A percentile compares a stretch with the other conserved stretches of the same genome.
Evolutionary conservation across 2,329 filamentous ascomycete genomes (phyloP).

Genomic region (Leptoxyphium fumago): DNA sequence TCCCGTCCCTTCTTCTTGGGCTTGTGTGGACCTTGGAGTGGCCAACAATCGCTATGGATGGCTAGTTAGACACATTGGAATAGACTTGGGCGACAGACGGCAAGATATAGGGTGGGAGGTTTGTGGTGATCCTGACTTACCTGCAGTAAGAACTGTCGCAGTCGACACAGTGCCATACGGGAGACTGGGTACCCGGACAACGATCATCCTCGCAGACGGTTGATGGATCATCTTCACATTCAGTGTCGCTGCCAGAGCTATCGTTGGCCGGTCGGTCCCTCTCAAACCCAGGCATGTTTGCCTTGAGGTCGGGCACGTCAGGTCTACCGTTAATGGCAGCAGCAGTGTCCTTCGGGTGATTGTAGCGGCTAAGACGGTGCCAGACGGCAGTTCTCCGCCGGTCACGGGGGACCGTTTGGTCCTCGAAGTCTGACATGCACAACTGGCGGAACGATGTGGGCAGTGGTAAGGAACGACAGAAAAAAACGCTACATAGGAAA

Average conservation of each 20-base stretch:
- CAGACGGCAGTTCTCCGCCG: neutral
- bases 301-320: neutral
- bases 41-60: conserved; percentile 16
- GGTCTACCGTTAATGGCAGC: neutral
- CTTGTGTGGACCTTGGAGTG: conserved; percentile 18
- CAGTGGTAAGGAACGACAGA: too few species aligned
- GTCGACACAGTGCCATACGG: conserved; percentile 19
- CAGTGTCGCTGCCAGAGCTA: neutral
- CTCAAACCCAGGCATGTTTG: neutral
- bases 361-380: neutral
- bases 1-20: conserved; percentile 20
- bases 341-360: neutral
- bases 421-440: neutral
- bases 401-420: neutral
- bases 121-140: conserved; percentile 5
- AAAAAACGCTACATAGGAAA: too few species aligned
- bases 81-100: neutral
- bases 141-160: conserved; percentile 21
- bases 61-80: neutral
- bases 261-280: neutral
- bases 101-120: neutral
- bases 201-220: conserved; percentile 17
- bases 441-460: neutral
- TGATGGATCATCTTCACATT: neutral
- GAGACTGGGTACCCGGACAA: conserved; percentile 12